Evolutionary conservation across 306 rosid species (phyloP), one percentile per base, ranked within the genome.

Genomic region (Mimosa bimucronata): DNA sequence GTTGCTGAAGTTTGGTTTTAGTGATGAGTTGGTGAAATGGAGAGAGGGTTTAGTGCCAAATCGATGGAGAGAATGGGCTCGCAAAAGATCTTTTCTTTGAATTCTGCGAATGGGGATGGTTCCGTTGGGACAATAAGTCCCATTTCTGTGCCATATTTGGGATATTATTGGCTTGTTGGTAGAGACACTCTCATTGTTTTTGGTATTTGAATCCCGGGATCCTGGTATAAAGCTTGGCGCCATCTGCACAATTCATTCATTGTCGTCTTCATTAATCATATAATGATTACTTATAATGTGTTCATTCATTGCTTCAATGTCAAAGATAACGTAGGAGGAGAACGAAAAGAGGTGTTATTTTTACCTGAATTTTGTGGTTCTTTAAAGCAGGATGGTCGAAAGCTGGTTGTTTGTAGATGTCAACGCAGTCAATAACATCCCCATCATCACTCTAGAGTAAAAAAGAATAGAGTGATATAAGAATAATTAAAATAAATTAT

Each of bases 121-220:
- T 85, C 93, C 97, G 12, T 86, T 9, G 8, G 97, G 97, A 84
- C 98, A 90, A n/a, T n/a, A n/a, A 8, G 81, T 86, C 81, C 93
- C 97, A 67, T 85, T 87, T 74, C 31, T 90, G 1, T 83, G 97
- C 97, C 97, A 93, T 50, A 61, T 77, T 11, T 91, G 97, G 28
- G 70, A 74, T 3, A 77, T 19, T 8, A 19, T 41, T 6, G 66
- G 3, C 2, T 30, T 1, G 8, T 29, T 2, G 53, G 53, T 18
- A 4, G 50, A 74, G 19, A 1, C 2, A 50, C 9, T 18, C 57
- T 18, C 23, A 1, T 50, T 7, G 57, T 18, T 50, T 50, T 50
- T 50, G 21, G 57, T 19, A 50, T 50, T 50, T 50, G 57, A 50
- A 16, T 50, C 65, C n/a, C 71, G 29, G 7, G 77, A 75, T 37